Percentiles rank a stretch among this genome's conserved stretches.
Evolutionary conservation across 257 asterid species (phyloP).

Genomic region (Hygrophila difformis): DNA sequence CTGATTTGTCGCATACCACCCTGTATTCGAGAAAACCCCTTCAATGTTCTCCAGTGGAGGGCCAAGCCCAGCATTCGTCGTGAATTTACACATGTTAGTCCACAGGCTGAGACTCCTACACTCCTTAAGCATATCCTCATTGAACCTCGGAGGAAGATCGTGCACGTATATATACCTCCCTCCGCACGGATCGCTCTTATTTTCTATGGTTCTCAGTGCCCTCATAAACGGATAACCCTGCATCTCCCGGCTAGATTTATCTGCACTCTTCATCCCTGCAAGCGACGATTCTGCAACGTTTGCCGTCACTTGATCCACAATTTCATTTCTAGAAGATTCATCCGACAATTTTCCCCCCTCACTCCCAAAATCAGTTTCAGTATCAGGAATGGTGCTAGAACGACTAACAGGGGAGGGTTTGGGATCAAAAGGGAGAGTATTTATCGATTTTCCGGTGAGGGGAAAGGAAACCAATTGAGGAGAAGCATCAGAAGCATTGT

Average conservation of each 20-base stretch:
- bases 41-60: conserved; percentile 41
- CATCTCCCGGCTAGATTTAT: conserved; percentile 8
- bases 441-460: conserved; percentile 3
- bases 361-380: conserved; percentile 1
- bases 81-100: conserved; percentile 54
- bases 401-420: conserved; percentile 7
- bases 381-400: conserved; percentile 3
- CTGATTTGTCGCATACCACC: conserved; percentile 53
- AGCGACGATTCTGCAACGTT: not conserved
- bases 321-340: not conserved
- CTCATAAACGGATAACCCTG: conserved; percentile 49
- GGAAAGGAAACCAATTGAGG: conserved; percentile 26
- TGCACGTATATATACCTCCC: conserved; percentile 48
- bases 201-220: conserved; percentile 58
- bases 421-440: conserved; percentile 13
- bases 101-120: conserved; percentile 43
- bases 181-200: conserved; percentile 79
- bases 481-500: conserved; percentile 15
- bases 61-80: conserved; percentile 44
- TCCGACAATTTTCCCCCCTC: not conserved
- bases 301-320: conserved; percentile 3
- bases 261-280: not conserved
- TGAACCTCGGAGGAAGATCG: conserved; percentile 42
- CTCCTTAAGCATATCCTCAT: conserved; percentile 47
- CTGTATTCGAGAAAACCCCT: conserved; percentile 48